Conservation (phyloP, 2,329 filamentous ascomycete genomes). For the Fusarium coicis region DNA sequence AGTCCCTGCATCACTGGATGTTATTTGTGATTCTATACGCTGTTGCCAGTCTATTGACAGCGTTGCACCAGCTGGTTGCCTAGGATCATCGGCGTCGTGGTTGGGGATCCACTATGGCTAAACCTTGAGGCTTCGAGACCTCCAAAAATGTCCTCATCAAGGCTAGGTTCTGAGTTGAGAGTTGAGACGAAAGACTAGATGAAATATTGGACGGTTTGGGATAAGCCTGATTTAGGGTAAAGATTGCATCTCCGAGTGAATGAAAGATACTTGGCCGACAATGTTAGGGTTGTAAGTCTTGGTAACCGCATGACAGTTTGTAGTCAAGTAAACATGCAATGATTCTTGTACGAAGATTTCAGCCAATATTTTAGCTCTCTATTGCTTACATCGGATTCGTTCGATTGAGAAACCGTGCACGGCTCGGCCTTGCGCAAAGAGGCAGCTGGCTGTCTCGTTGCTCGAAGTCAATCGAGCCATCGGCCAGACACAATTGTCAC, state of each 20-base stretch:
- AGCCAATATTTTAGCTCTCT: too few relatives aligned
- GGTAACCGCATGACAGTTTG: neutral
- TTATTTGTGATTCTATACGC: neutral
- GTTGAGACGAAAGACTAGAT: rapidly evolving
- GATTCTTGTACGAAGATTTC: too few relatives aligned
- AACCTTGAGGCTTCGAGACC: neutral
- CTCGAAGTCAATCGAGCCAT: neutral
- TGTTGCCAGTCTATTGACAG: neutral
- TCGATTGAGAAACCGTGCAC: neutral
- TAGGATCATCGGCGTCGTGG: too few relatives aligned
- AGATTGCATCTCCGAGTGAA: neutral
- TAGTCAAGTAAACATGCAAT: neutral
- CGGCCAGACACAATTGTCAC: rapidly evolving
- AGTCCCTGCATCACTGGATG: neutral
- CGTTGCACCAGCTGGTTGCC: too few relatives aligned
- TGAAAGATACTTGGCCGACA: neutral
- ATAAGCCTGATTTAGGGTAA: rapidly evolving
- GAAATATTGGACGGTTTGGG: rapidly evolving
- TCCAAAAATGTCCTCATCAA: neutral
- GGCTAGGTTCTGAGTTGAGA: rapidly evolving
- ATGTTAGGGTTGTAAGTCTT: rapidly evolving
- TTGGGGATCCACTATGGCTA: neutral
- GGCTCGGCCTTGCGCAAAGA: rapidly evolving
- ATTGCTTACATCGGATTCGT: rapidly evolving
- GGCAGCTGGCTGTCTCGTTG: rapidly evolving